Conservation (phyloP, 164 flowering plant species). For the Taxillus chinensis region DNA sequence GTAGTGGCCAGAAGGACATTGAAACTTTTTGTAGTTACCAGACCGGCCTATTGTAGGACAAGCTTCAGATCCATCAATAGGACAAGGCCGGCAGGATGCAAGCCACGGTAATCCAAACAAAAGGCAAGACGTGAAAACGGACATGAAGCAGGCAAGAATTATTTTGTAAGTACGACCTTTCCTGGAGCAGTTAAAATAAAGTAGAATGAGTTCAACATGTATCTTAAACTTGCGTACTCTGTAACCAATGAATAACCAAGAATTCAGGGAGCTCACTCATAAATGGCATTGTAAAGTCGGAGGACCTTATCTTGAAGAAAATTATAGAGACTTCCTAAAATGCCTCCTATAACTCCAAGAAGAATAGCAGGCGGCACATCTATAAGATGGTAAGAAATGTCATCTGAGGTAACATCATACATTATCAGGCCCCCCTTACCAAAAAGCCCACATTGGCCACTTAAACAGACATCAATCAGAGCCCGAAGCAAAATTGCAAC, state of each 20-base stretch:
- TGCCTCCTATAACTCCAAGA: slow-evolving; percentile 78
- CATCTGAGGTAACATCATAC: slow-evolving; percentile 66
- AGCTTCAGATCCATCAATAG: slow-evolving; percentile 46
- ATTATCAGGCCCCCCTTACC: slow-evolving; percentile 93
- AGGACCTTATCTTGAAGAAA: slow-evolving; percentile 54
- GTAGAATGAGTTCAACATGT: not conserved
- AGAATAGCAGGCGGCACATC: slow-evolving; percentile 75
- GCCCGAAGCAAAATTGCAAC: slow-evolving; percentile 76
- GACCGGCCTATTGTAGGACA: slow-evolving; percentile 93
- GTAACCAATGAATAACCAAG: not conserved
- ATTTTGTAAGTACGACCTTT: slow-evolving; percentile 47
- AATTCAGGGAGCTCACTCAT: slow-evolving; percentile 42
- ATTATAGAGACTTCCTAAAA: slow-evolving; percentile 72
- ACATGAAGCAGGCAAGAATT: slow-evolving; percentile 63
- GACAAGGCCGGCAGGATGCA: slow-evolving; percentile 72
- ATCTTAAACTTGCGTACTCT: not conserved
- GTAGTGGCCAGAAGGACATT: slow-evolving; percentile 72
- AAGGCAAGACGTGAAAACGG: slow-evolving; percentile 73
- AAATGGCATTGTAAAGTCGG: slow-evolving; percentile 47
- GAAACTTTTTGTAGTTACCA: slow-evolving; percentile 89
- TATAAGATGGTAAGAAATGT: slow-evolving; percentile 44
- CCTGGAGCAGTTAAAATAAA: slow-evolving; percentile 31
- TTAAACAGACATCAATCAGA: slow-evolving; percentile 60
- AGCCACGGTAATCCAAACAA: slow-evolving; percentile 87
- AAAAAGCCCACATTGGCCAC: slow-evolving; percentile 84